Base-by-base conservation (phyloP, 192 early-diverging fungal species). In the Coemansia sp. region DNA sequence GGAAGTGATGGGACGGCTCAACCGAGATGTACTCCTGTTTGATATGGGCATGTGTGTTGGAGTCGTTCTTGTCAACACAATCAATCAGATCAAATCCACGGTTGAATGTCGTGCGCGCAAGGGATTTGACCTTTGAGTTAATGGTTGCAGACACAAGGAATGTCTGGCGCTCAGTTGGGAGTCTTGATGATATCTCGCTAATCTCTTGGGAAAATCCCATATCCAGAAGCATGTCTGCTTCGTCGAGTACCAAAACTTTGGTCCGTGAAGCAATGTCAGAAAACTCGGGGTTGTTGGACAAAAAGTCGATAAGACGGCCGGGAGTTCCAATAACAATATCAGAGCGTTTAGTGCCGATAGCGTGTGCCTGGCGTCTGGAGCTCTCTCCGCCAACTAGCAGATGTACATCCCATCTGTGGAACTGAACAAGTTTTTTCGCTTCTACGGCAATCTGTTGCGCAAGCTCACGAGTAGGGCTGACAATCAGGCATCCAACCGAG, bases 241-340 rank as follows among this genome's bases (percentile, higher is more conserved):
- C 97, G 77, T 99, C 97, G 65, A 98, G 84, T 49, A 99, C 88
- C 58, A 98, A 83, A 21, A 78, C 48, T 53, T 69, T 61, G 38
- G 87, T 85, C 65, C 87, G 84, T 54, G 86, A 67, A 3, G 61
- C 61, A 40, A 73, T 70, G 21, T 86, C 72, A 9, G 81, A 66
- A 69, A 90, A 91, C 49, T 80, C 63, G n/a, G 68, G 66, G 38
- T 87, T 80, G 56, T 80, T 86, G 19, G 71, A 43, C 32, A 93
- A 67, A 77, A 93, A 81, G 64, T 94, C 93, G 32, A 90, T 88
- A 18, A 99, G 65, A 47, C 98, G 93, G 12, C 98, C 98, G 0
- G 98, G 98, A 3, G 98, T 99, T 43, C 92, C 96, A 44, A 99
- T 92, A 40, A 99, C 86, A 64, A 97, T 89, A 65, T 99, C 98